Base-by-base conservation (phyloP, 2,329 filamentous ascomycete genomes). In the Arthroderma sp. region DNA sequence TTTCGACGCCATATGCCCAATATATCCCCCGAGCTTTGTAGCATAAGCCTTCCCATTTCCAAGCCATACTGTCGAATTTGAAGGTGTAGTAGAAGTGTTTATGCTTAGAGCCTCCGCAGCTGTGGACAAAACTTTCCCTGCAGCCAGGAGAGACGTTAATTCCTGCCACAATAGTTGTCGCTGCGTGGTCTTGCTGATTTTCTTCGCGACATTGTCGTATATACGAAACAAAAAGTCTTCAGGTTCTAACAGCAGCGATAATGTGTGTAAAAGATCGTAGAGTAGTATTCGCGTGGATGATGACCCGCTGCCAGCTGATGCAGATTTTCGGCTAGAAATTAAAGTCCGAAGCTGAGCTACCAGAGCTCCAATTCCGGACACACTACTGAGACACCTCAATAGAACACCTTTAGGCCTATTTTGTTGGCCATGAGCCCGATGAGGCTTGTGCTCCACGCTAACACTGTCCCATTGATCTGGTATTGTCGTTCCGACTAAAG, bases 401-500 rank as follows among this genome's bases (percentile, higher is more conserved):
- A 96, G 47, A 5, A 57, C 64, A 2, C 74, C 61, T 36, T 64
- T 60, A 27, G 53, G 54, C 52, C 60, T 53, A 41, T 47, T 53
- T 27, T 45, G 36, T 11, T 40, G 10, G 47, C 11, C 29, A 43
- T 50, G 6, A 49, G 39, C 29, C 30, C 47, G 48, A 55, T 10
- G 30, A 29, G 10, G 6, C n/a, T 64, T 66, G 46, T 75, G 72
- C 29, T 52, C 47, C 34, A 54, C 47, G 33, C 69, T 64, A 10
- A 89, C 57, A 6, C 77, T 55, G 3, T 70, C 58, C 89, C 91
- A 96, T 62, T 89, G 94, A 57, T 88, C 84, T 1, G 85, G 83
- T 5, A 86, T 68, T 28, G 83, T 87, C 30, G 80, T 76, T 10
- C 75, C 80, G 47, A 93, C 78, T 32, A 98, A 66, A 3, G 77